These are phyloP conservation scores for Austropuccinia psidii DNA, from an alignment of 1,284 basidiomycete genomes.

Conservation along the genomic window DNA sequence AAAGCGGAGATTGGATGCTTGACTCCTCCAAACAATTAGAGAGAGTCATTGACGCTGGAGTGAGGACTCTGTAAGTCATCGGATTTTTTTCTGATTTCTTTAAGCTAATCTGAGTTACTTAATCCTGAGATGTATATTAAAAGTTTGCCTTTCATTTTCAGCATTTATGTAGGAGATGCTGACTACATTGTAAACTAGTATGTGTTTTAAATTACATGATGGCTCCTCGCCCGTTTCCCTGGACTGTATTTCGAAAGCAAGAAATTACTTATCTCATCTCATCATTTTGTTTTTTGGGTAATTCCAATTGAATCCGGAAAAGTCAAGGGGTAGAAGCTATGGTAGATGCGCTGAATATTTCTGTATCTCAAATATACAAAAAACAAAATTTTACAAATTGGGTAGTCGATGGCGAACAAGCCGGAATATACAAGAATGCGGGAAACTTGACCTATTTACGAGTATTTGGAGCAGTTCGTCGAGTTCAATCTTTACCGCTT, in stretches of 20 bases:
- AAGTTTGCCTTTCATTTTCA: not conserved
- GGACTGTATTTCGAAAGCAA: not conserved
- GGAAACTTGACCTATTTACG: constrained; percentile 11
- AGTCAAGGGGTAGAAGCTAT: constrained; percentile 25
- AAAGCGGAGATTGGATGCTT: constrained; percentile 36
- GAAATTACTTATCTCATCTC: not conserved
- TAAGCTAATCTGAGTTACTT: not conserved
- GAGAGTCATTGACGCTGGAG: not conserved
- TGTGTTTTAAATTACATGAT: not conserved
- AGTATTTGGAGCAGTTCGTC: constrained; percentile 19
- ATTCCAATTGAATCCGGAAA: not conserved
- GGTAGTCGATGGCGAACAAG: constrained; percentile 4
- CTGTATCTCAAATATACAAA: not conserved
- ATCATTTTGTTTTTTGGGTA: not conserved
- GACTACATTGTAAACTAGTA: constrained; percentile 32
- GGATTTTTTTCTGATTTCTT: not conserved
- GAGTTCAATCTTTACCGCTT: not conserved
- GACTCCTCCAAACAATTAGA: constrained; percentile 21
- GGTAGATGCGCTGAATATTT: not conserved
- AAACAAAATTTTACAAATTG: constrained; percentile 4
- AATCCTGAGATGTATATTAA: too few relatives aligned
- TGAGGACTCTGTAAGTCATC: constrained; percentile 24
- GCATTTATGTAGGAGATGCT: constrained; percentile 25
- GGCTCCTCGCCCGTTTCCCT: not conserved
- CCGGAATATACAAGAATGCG: constrained; percentile 10